Percentiles rank a stretch among this genome's conserved stretches.
phyloP scores from a whole-genome alignment of 805 yeast genomes.

The Metschnikowia sp. region DNA sequence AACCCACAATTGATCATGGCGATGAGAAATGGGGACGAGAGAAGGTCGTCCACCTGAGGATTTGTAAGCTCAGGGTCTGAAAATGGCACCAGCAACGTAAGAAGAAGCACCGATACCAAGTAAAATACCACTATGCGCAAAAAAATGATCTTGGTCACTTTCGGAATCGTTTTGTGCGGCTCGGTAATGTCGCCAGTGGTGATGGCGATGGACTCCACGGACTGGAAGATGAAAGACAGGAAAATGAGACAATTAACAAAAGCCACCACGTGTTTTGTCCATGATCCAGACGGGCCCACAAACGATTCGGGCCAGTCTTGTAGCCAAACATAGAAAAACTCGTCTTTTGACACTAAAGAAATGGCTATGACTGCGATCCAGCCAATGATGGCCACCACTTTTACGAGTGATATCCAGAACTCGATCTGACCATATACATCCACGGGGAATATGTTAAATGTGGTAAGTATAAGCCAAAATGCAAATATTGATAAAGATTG shows the following conservation, averaged over 20 bases:
- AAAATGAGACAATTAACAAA: constrained; percentile 13
- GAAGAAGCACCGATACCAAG: constrained; percentile 15
- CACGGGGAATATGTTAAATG: constrained; percentile 21
- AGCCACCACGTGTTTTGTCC: constrained; percentile 1
- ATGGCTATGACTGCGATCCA: constrained; percentile 17
- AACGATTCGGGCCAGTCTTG: constrained; percentile 12
- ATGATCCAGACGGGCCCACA: constrained; percentile 1
- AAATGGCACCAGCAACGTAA: constrained; percentile 15
- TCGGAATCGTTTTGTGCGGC: constrained; percentile 15
- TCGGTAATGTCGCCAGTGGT: constrained; percentile 16
- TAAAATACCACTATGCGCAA: constrained; percentile 18
- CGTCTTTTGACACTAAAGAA: constrained; percentile 1
- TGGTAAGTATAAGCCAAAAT: constrained; percentile 17
- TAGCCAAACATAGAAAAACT: constrained; percentile 11
- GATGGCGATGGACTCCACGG: constrained; percentile 18
- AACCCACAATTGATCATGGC: constrained; percentile 19
- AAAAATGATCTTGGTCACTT: constrained; percentile 12
- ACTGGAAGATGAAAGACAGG: constrained; percentile 20
- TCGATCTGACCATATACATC: constrained; percentile 22
- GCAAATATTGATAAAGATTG: constrained; percentile 6
- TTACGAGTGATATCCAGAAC: constrained; percentile 18
- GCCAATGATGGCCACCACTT: constrained; percentile 17
- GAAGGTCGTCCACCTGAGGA: constrained; percentile 11
- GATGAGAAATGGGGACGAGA: constrained; percentile 25
- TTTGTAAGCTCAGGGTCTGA: constrained; percentile 9